A percentile compares a stretch with the other conserved stretches of the same genome.
These are phyloP conservation scores for Cercospora citrullina DNA, from an alignment of 2,329 filamentous ascomycete genomes.

Conservation along the genomic window DNA sequence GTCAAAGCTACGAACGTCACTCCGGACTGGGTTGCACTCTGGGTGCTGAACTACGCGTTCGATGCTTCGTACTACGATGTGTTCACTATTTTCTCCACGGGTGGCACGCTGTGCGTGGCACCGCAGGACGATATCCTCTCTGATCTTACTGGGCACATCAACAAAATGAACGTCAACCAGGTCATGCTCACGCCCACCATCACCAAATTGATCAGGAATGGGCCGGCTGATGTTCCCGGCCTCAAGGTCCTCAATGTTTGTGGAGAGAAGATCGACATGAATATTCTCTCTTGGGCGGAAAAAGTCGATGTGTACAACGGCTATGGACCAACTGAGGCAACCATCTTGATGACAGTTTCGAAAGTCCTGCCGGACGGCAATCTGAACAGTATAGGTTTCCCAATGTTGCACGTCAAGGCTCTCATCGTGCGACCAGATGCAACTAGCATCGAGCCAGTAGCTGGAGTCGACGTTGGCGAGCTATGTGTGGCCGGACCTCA, in stretches of 20 bases:
- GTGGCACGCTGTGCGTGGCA: slow-evolving; percentile 52
- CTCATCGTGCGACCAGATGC: background rate
- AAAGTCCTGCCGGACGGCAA: background rate
- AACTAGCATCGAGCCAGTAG: background rate
- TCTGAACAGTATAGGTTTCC: background rate
- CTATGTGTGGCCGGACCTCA: background rate
- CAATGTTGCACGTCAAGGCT: background rate
- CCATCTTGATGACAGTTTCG: slow-evolving; percentile 14
- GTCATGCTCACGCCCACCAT: slow-evolving; percentile 49
- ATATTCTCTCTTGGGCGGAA: slow-evolving; percentile 15
- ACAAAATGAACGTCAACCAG: slow-evolving; percentile 44
- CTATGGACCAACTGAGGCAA: slow-evolving; percentile 20
- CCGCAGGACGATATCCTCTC: slow-evolving; percentile 49
- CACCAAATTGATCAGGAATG: slow-evolving; percentile 39
- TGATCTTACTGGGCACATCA: slow-evolving; percentile 48
- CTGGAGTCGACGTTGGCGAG: background rate
- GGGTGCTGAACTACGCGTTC: slow-evolving; percentile 19
- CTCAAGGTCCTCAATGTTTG: slow-evolving; percentile 44
- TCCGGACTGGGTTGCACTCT: slow-evolving; percentile 14
- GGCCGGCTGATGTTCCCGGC: slow-evolving; percentile 42
- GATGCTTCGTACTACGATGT: slow-evolving; percentile 40
- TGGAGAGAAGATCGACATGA: slow-evolving; percentile 18
- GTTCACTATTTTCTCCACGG: slow-evolving; percentile 44
- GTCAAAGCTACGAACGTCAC: slow-evolving; percentile 1
- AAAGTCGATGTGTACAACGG: slow-evolving; percentile 16